Conservation (phyloP, 176 grass and related monocot genomes). For the Oryza meyeriana region DNA sequence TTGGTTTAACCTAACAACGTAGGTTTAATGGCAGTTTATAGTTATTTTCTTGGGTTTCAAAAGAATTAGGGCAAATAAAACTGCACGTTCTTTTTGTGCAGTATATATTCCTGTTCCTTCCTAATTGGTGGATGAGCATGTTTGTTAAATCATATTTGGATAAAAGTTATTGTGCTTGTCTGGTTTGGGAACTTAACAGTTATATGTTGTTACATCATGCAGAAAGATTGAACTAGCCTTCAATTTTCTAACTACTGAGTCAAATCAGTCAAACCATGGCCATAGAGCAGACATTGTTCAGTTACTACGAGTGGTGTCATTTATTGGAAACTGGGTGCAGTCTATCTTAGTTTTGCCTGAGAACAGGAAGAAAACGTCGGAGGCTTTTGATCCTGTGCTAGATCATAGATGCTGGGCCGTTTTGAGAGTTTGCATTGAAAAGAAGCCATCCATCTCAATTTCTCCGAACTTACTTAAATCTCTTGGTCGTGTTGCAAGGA, state of each 20-base stretch:
- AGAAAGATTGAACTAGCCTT: constrained; percentile 79
- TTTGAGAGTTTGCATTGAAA: constrained; percentile 66
- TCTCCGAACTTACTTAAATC: constrained; percentile 71
- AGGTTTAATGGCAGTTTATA: neutral
- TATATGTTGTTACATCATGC: constrained; percentile 38
- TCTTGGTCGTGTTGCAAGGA: constrained; percentile 57
- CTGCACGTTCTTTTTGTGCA: neutral
- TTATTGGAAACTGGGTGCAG: constrained; percentile 83
- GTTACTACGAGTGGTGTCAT: constrained; percentile 54
- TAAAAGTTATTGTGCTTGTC: neutral
- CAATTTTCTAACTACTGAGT: constrained; percentile 46
- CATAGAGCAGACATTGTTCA: constrained; percentile 27
- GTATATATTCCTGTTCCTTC: constrained; percentile 1
- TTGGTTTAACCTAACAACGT: neutral
- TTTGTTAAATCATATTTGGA: neutral
- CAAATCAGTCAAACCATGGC: constrained; percentile 33
- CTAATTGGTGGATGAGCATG: neutral
- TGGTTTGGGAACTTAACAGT: neutral
- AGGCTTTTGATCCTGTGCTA: constrained; percentile 64
- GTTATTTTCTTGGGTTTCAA: neutral
- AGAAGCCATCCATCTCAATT: constrained; percentile 58
- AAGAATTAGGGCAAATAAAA: neutral
- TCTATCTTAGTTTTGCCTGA: constrained; percentile 55
- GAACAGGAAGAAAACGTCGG: constrained; percentile 51
- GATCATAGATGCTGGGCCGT: constrained; percentile 75